Percentiles rank a stretch among this genome's conserved stretches.
phyloP scores from a whole-genome alignment of 73 alveolate genomes.

The Paramecium tetraurelia region DNA sequence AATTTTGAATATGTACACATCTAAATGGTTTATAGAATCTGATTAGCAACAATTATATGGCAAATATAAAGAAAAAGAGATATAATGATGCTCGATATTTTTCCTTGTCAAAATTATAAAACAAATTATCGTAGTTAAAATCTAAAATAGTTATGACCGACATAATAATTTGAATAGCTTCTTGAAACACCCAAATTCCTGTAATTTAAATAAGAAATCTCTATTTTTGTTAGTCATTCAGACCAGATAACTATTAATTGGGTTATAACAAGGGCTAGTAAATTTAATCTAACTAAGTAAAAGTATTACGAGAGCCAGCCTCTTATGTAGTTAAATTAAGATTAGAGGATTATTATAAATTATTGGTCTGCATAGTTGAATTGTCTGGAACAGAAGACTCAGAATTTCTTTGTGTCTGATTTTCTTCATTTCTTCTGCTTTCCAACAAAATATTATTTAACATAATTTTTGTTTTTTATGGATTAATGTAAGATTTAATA shows the following conservation, averaged over 20 bases:
- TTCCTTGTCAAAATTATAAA: not conserved
- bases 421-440: not conserved
- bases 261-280: not conserved
- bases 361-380: not conserved
- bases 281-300: not conserved
- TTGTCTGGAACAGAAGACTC: not conserved
- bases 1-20: not conserved
- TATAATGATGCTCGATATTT: not conserved
- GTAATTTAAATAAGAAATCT: not conserved
- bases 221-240: not conserved
- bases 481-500: not conserved
- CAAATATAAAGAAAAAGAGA: not conserved
- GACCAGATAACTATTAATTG: not conserved
- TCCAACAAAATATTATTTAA: not conserved
- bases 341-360: not conserved
- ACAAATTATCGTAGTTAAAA: not conserved
- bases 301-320: not conserved
- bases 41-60: not conserved
- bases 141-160: not conserved
- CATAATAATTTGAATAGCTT: not conserved
- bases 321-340: not conserved
- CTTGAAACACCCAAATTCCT: not conserved
- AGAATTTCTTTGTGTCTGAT: not conserved
- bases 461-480: not conserved
- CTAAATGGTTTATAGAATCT: not conserved